Evolutionary conservation across 441 rosid species (phyloP).

Genomic region (Jatropha podagrica): DNA sequence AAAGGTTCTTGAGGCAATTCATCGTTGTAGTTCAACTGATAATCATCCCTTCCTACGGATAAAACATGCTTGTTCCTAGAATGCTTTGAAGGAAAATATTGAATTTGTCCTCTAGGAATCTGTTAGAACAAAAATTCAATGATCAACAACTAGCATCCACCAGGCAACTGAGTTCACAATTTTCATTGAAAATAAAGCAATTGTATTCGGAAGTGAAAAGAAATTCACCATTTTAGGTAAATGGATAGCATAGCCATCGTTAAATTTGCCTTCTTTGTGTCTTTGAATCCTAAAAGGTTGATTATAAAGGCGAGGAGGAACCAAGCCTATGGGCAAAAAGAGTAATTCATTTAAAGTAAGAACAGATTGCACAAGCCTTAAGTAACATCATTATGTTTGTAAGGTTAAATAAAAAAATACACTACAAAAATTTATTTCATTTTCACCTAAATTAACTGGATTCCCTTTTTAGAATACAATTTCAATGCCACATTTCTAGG

Average conservation of each 20-base stretch:
- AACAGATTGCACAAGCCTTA: not conserved
- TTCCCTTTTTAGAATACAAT: not conserved
- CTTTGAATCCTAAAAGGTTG: slow-evolving; percentile 18
- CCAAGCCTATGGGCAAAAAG: slow-evolving; percentile 24
- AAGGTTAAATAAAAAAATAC: not conserved
- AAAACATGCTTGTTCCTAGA: slow-evolving; percentile 19
- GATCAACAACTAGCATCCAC: not conserved
- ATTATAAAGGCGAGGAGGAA: slow-evolving; percentile 17
- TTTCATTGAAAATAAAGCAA: not conserved
- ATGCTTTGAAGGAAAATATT: slow-evolving; percentile 14
- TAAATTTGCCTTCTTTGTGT: slow-evolving; percentile 18
- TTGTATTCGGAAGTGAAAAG: not conserved
- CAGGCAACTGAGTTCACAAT: not conserved
- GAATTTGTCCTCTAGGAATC: slow-evolving; percentile 26
- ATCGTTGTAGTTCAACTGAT: slow-evolving; percentile 32
- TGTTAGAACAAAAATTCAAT: slow-evolving; percentile 21
- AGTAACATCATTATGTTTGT: not conserved
- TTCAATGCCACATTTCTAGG: not conserved
- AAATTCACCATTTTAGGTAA: slow-evolving; percentile 25
- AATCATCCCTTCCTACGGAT: slow-evolving; percentile 31
- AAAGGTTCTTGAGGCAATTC: slow-evolving; percentile 43
- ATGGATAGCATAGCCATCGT: not conserved
- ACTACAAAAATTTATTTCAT: not conserved
- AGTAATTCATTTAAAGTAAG: not conserved
- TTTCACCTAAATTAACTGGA: not conserved